These are phyloP conservation scores for Huntiella bhutanensis DNA, from an alignment of 2,329 filamentous ascomycete species.

Conservation along the genomic window DNA sequence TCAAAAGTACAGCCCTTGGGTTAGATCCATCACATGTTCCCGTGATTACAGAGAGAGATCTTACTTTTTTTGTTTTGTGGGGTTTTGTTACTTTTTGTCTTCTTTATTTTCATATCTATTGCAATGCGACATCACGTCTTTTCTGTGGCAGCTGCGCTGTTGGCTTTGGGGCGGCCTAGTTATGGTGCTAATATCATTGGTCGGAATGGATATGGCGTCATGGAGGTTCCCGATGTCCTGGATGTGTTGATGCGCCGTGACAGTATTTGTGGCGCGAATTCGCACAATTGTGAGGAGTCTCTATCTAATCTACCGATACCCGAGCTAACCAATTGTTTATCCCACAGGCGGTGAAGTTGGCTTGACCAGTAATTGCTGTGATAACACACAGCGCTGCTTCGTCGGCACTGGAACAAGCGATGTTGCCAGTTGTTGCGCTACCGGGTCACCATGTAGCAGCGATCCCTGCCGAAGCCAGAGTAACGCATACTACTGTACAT, in stretches of 20 bases:
- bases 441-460: constrained; percentile 23
- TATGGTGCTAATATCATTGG: background rate
- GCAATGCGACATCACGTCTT: background rate
- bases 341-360: constrained; percentile 24
- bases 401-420: constrained; percentile 18
- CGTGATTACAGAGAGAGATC: background rate
- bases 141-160: background rate
- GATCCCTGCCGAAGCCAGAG: constrained; percentile 19
- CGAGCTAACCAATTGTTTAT: background rate
- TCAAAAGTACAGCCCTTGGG: too few relatives aligned
- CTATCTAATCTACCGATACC: background rate
- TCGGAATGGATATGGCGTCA: constrained; percentile 1
- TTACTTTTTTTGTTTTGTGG: background rate
- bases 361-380: constrained; percentile 22
- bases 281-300: constrained; percentile 5
- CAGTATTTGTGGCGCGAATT: background rate
- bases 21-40: background rate
- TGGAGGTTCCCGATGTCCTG: background rate
- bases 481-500: constrained; percentile 13
- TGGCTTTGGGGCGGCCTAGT: background rate
- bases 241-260: constrained; percentile 1
- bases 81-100: background rate
- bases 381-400: constrained; percentile 27
- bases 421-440: constrained; percentile 22
- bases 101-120: background rate